Base-by-base conservation (phyloP, 2,329 filamentous ascomycete species). In the Fusarium poae region DNA sequence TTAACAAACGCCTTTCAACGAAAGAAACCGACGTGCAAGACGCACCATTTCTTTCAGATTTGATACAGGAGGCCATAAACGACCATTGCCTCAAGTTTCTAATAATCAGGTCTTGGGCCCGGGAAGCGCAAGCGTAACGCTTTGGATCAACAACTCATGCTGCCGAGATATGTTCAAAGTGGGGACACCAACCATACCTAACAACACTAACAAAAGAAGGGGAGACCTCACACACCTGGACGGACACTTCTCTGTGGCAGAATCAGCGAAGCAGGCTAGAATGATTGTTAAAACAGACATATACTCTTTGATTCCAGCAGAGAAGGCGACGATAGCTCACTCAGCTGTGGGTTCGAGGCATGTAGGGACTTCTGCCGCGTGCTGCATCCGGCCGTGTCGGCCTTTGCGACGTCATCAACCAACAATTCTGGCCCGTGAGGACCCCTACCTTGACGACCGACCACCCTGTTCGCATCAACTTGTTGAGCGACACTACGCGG, bases 361-460 rank as follows among this genome's bases (percentile, higher is more conserved):
- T 54, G 62, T 57, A 64, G 70, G 53, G 65, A 64, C 67, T 48
- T 57, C 62, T 63, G 49, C 48, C 37, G 53, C 43, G 62, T 56
- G 62, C 63, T 66, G 49, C 60, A 70, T 57, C 67, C 57, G 65
- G 62, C 46, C 46, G 30, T 48, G 39, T 67, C 35, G 55, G 43
- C 27, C 29, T 44, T 44, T 34, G 52, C 65, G 66, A 75, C 73
- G 73, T 75, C 73, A 75, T 75, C 34, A 57, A 35, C 48, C 53
- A 56, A 43, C 59, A n/a, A 54, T 61, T 51, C 53, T 65, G 60
- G 65, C 49, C 65, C 56, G 66, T 67, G 62, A 54, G 46, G 52
- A 63, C 66, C 66, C 32, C 32, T 32, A 32, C 30, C 30, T 25
- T 3, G 55, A 30, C n/a, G n/a, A 39, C 35, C n/a, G 27, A 48